Evolutionary conservation across 345 rosid species (phyloP).

Genomic region (Euclidium syriacum): DNA sequence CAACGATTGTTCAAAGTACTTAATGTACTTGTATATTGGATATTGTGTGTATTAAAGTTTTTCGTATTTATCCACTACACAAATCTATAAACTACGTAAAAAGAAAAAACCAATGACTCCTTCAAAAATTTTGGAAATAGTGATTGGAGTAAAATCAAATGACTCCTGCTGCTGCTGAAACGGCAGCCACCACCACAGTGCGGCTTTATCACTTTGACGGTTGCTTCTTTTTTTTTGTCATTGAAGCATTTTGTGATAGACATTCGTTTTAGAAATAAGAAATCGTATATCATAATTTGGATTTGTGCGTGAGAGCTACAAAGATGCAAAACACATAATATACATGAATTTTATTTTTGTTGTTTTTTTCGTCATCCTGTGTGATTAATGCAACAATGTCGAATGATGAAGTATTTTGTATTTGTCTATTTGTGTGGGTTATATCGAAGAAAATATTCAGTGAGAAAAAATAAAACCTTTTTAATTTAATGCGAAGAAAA

Average conservation of each 20-base stretch:
- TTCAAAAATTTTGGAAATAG: slow-evolving; percentile 25
- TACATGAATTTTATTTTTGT: neutral
- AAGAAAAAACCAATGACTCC: slow-evolving; percentile 10
- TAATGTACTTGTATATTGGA: neutral
- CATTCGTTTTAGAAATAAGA: neutral
- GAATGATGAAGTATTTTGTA: neutral
- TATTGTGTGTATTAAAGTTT: neutral
- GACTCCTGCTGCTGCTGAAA: slow-evolving; percentile 7
- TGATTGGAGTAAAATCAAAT: slow-evolving; percentile 14
- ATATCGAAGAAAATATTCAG: too few species aligned
- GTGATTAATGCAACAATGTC: neutral
- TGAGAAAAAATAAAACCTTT: too few species aligned
- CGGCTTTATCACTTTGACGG: neutral
- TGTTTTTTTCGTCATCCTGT: neutral
- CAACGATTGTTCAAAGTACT: neutral
- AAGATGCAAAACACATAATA: neutral
- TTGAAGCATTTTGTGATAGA: neutral
- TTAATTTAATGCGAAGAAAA: too few species aligned
- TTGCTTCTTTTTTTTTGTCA: neutral
- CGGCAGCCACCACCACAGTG: neutral
- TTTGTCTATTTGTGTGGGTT: neutral
- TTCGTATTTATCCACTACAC: neutral
- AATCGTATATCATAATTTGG: neutral
- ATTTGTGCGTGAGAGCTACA: neutral
- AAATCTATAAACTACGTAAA: neutral